phyloP scores from a whole-genome alignment of 768 basidiomycete genomes.

The Cyclocybe aegerita region DNA sequence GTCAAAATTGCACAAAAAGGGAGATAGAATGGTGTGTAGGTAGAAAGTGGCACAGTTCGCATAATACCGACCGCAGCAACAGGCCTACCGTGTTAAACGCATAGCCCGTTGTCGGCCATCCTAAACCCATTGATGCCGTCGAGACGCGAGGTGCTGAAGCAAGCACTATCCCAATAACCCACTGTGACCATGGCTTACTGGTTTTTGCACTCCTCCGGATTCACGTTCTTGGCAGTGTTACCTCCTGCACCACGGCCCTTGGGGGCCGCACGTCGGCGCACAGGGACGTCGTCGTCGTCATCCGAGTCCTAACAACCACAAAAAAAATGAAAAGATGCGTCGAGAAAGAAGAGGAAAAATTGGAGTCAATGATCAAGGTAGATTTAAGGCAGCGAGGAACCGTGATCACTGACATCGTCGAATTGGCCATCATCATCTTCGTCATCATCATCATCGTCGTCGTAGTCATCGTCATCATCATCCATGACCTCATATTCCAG shows the following conservation, averaged over 20 bases:
- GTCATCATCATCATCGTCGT: slow-evolving; percentile 60
- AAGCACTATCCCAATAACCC: not conserved
- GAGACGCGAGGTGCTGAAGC: too few species aligned
- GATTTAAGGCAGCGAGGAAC: not conserved
- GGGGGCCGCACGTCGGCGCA: slow-evolving; percentile 55
- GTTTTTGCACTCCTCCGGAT: slow-evolving; percentile 91
- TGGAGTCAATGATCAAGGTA: slow-evolving; percentile 5
- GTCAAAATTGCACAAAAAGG: too few species aligned
- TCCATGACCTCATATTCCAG: slow-evolving; percentile 75
- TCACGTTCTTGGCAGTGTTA: slow-evolving; percentile 43
- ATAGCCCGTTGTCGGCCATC: not conserved
- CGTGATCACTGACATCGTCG: slow-evolving; percentile 36
- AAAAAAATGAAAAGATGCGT: slow-evolving; percentile 3
- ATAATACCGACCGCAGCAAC: too few species aligned
- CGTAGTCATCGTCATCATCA: slow-evolving; percentile 59
- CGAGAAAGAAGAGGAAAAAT: not conserved
- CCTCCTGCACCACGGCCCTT: slow-evolving; percentile 49
- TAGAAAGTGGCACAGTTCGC: too few species aligned
- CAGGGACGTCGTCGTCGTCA: slow-evolving; percentile 60
- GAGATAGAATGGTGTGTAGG: too few species aligned
- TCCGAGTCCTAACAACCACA: slow-evolving; percentile 71
- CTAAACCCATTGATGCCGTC: slow-evolving; percentile 14
- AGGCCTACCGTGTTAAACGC: not conserved
- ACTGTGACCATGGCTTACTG: slow-evolving; percentile 45
- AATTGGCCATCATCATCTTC: slow-evolving; percentile 55